phyloP scores from a whole-genome alignment of 345 rosid genomes.

The Lepidium sativum region DNA sequence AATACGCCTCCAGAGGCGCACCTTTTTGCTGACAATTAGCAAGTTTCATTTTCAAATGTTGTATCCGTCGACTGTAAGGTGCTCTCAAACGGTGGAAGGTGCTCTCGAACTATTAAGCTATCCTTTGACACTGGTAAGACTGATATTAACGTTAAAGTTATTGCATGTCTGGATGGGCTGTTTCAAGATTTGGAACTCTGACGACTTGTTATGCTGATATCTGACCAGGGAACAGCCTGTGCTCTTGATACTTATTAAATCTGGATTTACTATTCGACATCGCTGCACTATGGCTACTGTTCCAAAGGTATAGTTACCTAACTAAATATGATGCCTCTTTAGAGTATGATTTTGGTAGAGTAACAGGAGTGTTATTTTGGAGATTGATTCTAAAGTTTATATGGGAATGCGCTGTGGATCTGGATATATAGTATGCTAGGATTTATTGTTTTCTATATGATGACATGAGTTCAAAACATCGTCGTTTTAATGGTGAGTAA shows the following conservation, averaged over 20 bases:
- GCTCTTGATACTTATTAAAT: conserved; percentile 50
- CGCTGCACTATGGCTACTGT: conserved; percentile 67
- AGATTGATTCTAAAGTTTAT: neutral
- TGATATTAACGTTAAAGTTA: conserved; percentile 4
- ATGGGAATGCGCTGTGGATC: conserved; percentile 6
- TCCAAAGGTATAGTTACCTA: conserved; percentile 59
- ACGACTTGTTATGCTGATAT: conserved; percentile 10
- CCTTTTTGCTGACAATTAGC: too few relatives aligned
- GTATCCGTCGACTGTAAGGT: too few relatives aligned
- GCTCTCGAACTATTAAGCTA: conserved; percentile 71
- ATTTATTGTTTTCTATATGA: neutral
- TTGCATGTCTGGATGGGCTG: conserved; percentile 1
- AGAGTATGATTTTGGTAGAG: conserved; percentile 1
- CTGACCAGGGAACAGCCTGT: conserved; percentile 70
- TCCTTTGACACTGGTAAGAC: conserved; percentile 71
- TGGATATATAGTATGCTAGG: neutral
- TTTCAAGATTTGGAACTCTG: conserved; percentile 5
- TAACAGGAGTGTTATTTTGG: neutral
- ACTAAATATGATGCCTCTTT: neutral
- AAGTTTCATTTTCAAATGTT: too few relatives aligned
- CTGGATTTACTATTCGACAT: conserved; percentile 63
- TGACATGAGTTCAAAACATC: neutral
- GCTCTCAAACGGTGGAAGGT: conserved; percentile 56
- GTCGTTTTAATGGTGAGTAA: neutral
- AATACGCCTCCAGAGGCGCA: too few relatives aligned